A percentile compares a stretch with the other conserved stretches of the same genome.
Conservation (phyloP, 2,329 filamentous ascomycete genomes). For the Penicillium carneum region DNA sequence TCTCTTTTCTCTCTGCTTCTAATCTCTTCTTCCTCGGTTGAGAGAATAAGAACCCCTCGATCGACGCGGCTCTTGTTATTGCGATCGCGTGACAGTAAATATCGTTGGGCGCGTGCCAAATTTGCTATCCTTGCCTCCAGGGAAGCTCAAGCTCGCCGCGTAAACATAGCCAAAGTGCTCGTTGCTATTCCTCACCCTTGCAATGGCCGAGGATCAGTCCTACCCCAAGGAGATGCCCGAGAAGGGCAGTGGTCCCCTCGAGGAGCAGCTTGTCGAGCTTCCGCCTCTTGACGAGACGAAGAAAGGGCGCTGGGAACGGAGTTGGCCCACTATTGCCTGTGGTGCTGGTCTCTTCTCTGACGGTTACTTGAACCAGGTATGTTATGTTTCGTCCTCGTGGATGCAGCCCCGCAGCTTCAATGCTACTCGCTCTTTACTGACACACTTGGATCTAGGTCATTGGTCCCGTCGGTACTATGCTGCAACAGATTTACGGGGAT, state of each 20-base stretch:
- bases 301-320: constrained; percentile 60
- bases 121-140: neutral
- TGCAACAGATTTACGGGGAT: constrained; percentile 71
- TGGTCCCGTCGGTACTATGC: constrained; percentile 81
- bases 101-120: constrained; percentile 3
- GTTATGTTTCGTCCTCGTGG: constrained; percentile 28
- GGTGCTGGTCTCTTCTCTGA: constrained; percentile 90
- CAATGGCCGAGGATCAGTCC: constrained; percentile 20
- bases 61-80: constrained; percentile 3
- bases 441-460: constrained; percentile 66
- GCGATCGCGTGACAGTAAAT: constrained; percentile 12
- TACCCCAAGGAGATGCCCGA: constrained; percentile 25
- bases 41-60: neutral
- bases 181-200: constrained; percentile 14
- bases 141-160: neutral
- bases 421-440: constrained; percentile 5
- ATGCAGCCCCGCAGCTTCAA: neutral
- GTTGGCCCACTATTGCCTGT: constrained; percentile 82
- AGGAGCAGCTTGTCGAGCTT: constrained; percentile 30
- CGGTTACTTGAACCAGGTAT: constrained; percentile 87
- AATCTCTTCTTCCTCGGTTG: neutral
- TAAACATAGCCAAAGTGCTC: neutral
- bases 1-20: neutral
- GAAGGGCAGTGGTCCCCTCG: constrained; percentile 22
- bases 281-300: constrained; percentile 37